Evolutionary conservation across 1,284 basidiomycete species (phyloP).

Genomic region (Puccinia polysora): DNA sequence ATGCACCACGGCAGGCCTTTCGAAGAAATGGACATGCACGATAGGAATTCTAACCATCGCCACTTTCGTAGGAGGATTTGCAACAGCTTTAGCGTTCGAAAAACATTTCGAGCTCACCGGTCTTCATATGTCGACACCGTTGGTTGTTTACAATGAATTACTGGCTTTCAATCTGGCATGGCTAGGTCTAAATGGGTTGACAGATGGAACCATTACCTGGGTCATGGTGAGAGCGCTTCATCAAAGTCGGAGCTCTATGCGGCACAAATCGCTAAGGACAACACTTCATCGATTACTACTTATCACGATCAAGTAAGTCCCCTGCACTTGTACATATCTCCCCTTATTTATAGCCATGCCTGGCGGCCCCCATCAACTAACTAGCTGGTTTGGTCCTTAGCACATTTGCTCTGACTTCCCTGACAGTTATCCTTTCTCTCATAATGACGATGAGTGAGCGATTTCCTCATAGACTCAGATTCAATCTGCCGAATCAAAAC

Average conservation of each 20-base stretch:
- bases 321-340: neutral
- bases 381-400: neutral
- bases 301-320: slow-evolving; percentile 8
- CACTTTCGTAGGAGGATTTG: slow-evolving; percentile 3
- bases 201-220: slow-evolving; percentile 3
- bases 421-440: slow-evolving; percentile 8
- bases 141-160: neutral
- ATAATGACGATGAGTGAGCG: neutral
- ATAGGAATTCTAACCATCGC: neutral
- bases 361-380: too few relatives aligned
- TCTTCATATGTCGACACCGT: neutral
- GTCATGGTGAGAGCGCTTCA: slow-evolving; percentile 1
- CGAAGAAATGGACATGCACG: neutral
- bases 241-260: neutral
- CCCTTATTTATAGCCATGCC: neutral
- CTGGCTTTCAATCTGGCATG: neutral
- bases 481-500: neutral
- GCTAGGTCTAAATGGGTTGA: slow-evolving; percentile 4
- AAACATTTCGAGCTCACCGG: neutral
- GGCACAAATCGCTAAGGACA: slow-evolving; percentile 1
- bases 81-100: neutral
- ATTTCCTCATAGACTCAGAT: neutral
- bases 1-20: slow-evolving; percentile 6
- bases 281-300: neutral
- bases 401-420: slow-evolving; percentile 11